Conservation (phyloP, 140 eudicot genomes). For the Ambrosia hybrid region DNA sequence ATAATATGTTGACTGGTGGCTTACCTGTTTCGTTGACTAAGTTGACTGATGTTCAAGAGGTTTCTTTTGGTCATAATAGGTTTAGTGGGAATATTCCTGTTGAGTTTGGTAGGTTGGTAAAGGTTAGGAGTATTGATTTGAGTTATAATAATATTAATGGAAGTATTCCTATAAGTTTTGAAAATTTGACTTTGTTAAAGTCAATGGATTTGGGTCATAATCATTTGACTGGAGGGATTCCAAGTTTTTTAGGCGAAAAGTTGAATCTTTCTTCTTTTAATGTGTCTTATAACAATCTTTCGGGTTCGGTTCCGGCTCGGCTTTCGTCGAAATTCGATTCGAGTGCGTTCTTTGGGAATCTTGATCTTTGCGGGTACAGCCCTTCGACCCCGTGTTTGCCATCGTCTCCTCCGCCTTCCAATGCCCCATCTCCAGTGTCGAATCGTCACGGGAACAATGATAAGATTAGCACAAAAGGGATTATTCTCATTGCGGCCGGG, state of each 20-base stretch:
- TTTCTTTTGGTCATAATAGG: conserved; percentile 62
- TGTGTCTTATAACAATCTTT: conserved; percentile 81
- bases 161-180: conserved; percentile 55
- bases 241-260: conserved; percentile 53
- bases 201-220: conserved; percentile 54
- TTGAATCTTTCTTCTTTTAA: conserved; percentile 71
- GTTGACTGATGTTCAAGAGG: conserved; percentile 49
- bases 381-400: conserved; percentile 57
- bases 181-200: conserved; percentile 37
- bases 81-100: conserved; percentile 51
- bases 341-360: conserved; percentile 79
- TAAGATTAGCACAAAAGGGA: conserved; percentile 57
- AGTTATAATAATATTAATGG: conserved; percentile 69
- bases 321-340: conserved; percentile 67
- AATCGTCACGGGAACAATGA: not conserved
- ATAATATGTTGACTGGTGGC: conserved; percentile 50
- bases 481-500: conserved; percentile 87
- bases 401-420: conserved; percentile 51
- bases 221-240: conserved; percentile 66
- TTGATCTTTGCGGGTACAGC: conserved; percentile 85
- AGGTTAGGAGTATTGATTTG: conserved; percentile 58
- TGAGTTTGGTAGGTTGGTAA: conserved; percentile 49
- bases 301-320: conserved; percentile 69
- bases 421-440: conserved; percentile 24
- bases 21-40: conserved; percentile 59